Conservation (phyloP, 2,329 filamentous ascomycete species). For the Aspergillus texensis region DNA sequence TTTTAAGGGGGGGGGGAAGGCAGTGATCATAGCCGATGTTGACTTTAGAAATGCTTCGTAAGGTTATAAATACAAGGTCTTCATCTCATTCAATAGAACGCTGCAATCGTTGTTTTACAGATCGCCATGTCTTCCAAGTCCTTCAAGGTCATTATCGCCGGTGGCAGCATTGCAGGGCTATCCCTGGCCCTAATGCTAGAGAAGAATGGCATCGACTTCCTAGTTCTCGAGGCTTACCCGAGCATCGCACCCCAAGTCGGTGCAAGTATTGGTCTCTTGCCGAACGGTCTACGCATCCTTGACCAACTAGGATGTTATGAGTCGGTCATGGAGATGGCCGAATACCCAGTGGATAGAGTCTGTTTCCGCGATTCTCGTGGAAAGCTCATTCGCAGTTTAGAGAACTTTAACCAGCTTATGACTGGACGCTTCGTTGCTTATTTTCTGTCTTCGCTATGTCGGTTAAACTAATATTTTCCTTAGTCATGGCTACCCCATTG, state of each 20-base stretch:
- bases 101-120: background rate
- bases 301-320: slow-evolving; percentile 21
- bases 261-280: slow-evolving; percentile 21
- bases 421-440: background rate
- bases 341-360: background rate
- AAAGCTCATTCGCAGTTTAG: background rate
- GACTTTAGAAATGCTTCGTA: background rate
- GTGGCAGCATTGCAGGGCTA: slow-evolving; percentile 12
- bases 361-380: background rate
- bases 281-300: slow-evolving; percentile 21
- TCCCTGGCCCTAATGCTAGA: slow-evolving; percentile 23
- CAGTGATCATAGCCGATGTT: background rate
- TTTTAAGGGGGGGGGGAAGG: too few relatives aligned
- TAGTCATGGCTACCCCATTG: background rate
- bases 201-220: slow-evolving; percentile 20
- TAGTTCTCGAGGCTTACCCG: slow-evolving; percentile 23
- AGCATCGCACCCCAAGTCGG: slow-evolving; percentile 24
- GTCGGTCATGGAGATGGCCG: background rate
- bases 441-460: background rate
- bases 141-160: background rate
- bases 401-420: background rate
- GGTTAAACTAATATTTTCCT: background rate
- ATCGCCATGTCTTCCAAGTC: background rate
- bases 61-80: background rate
- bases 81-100: background rate